phyloP scores from a whole-genome alignment of 805 yeast species.

The Teunomyces pallodes region DNA sequence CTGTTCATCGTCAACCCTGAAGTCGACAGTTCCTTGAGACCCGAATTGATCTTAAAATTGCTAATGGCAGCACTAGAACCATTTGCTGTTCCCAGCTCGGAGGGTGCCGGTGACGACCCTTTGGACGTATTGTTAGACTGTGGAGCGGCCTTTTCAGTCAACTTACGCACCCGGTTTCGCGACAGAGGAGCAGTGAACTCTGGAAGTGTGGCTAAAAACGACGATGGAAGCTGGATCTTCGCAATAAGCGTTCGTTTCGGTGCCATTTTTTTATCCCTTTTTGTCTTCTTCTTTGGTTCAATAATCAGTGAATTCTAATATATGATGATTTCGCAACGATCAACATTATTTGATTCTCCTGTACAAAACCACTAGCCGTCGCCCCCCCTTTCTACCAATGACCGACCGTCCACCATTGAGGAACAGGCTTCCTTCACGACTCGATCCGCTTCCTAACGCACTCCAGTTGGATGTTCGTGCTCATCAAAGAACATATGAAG shows the following conservation, averaged over 20 bases:
- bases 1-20: constrained; percentile 40
- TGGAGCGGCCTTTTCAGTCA: constrained; percentile 26
- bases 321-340: background rate
- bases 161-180: constrained; percentile 30
- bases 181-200: constrained; percentile 30
- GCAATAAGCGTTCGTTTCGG: constrained; percentile 34
- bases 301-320: no score
- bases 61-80: constrained; percentile 10
- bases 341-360: background rate
- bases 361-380: background rate
- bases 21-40: constrained; percentile 39
- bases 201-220: constrained; percentile 33
- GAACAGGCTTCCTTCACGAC: constrained; percentile 28
- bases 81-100: constrained; percentile 4
- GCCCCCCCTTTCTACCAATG: background rate
- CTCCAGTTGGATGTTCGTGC: constrained; percentile 57
- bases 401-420: constrained; percentile 7
- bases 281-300: no score
- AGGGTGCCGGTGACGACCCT: constrained; percentile 28
- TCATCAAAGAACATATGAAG: constrained; percentile 80
- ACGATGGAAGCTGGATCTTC: constrained; percentile 29
- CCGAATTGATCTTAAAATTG: constrained; percentile 34
- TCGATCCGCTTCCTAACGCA: constrained; percentile 37
- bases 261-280: constrained; percentile 22
- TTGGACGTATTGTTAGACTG: constrained; percentile 15